These are phyloP conservation scores for Jaltomata sinuosa DNA, from an alignment of 257 asterid genomes.

Conservation along the genomic window DNA sequence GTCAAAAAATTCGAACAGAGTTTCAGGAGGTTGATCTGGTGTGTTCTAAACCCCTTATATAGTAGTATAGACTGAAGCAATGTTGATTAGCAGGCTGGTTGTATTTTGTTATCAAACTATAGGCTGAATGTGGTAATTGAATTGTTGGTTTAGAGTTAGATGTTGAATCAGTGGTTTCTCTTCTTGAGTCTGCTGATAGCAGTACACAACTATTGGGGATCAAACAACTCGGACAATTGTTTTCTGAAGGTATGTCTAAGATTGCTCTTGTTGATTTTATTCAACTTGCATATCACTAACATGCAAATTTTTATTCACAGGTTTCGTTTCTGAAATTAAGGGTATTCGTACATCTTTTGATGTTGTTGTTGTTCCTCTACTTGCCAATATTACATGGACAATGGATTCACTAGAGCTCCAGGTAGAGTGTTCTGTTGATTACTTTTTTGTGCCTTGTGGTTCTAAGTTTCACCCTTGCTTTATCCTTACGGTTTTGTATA, in stretches of 20 bases:
- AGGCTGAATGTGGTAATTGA: neutral
- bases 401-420: neutral
- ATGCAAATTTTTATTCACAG: neutral
- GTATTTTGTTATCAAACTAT: neutral
- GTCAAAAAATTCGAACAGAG: too few relatives aligned
- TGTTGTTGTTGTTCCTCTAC: neutral
- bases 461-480: neutral
- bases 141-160: neutral
- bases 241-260: neutral
- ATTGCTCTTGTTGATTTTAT: neutral
- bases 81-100: neutral
- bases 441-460: neutral
- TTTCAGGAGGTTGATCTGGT: neutral
- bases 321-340: too few relatives aligned
- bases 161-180: neutral
- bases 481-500: conserved; percentile 9
- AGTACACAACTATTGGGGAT: too few relatives aligned
- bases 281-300: neutral
- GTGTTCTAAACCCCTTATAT: neutral
- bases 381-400: too few relatives aligned
- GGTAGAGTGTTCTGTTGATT: neutral
- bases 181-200: neutral
- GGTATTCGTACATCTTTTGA: neutral
- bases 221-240: neutral
- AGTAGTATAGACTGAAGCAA: neutral